phyloP scores from a whole-genome alignment of 352 stramenopile genomes.

The Aphanomyces invadans region DNA sequence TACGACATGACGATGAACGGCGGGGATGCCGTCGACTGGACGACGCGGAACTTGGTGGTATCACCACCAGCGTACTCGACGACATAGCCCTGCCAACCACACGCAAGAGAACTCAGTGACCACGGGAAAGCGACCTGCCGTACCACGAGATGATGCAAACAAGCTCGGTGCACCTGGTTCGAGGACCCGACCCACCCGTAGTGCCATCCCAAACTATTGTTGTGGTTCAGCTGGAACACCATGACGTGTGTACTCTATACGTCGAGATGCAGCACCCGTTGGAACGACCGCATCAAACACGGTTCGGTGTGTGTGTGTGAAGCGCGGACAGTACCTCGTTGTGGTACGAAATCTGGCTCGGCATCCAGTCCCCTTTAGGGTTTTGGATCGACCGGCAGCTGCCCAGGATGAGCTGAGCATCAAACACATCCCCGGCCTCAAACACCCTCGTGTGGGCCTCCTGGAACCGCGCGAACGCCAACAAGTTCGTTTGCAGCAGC shows the following conservation, averaged over 20 bases:
- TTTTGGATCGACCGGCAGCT: neutral
- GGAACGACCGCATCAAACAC: too few species aligned
- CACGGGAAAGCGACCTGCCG: too few species aligned
- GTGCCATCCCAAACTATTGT: slow-evolving; percentile 21
- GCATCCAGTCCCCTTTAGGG: slow-evolving; percentile 13
- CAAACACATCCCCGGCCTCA: neutral
- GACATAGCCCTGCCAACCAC: neutral
- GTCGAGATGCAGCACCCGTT: too few species aligned
- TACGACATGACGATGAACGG: slow-evolving; percentile 24
- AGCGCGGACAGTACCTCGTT: neutral
- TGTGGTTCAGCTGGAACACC: slow-evolving; percentile 8
- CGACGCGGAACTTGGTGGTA: neutral
- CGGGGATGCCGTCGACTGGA: neutral
- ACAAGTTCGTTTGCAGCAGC: neutral
- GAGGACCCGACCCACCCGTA: slow-evolving; percentile 21
- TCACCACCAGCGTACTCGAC: neutral
- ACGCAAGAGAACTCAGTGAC: too few species aligned
- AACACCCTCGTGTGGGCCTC: neutral
- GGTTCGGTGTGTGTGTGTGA: neutral
- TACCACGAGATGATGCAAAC: slow-evolving; percentile 16
- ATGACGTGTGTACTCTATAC: too few species aligned
- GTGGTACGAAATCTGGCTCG: neutral
- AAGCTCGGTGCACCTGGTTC: slow-evolving; percentile 13
- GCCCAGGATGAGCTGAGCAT: slow-evolving; percentile 11
- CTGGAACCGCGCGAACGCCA: slow-evolving; percentile 10